A percentile compares a stretch with the other conserved stretches of the same genome.
Conservation (phyloP, 2,329 filamentous ascomycete genomes). For the Sclerotinia glacialis region DNA sequence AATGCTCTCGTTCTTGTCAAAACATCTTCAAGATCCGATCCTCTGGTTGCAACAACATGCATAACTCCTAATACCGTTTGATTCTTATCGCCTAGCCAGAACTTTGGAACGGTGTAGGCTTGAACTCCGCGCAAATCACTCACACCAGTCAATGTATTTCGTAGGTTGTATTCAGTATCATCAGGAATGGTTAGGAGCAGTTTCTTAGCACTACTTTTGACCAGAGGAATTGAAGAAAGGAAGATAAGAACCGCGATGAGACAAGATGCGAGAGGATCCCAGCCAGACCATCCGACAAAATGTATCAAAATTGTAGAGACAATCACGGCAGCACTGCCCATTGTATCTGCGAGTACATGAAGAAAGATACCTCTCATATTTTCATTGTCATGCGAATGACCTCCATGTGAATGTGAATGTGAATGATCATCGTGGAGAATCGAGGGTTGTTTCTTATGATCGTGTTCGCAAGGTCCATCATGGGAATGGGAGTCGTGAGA, state of each 20-base stretch:
- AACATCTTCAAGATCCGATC: conserved; percentile 77
- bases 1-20: conserved; percentile 72
- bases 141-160: conserved; percentile 81
- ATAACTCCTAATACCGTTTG: conserved; percentile 74
- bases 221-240: conserved; percentile 83
- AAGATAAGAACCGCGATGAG: conserved; percentile 93
- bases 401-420: conserved; percentile 39
- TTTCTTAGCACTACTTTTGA: conserved; percentile 77
- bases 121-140: conserved; percentile 79
- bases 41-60: conserved; percentile 73
- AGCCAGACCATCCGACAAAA: conserved; percentile 85
- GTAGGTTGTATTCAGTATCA: conserved; percentile 80
- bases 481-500: conserved; percentile 29
- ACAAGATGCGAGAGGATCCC: conserved; percentile 91
- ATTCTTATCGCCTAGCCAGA: conserved; percentile 80
- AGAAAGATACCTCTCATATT: conserved; percentile 99
- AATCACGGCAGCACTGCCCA: conserved; percentile 92
- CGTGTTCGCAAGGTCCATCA: conserved; percentile 33
- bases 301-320: conserved; percentile 85
- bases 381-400: conserved; percentile 72
- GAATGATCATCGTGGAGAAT: conserved; percentile 35
- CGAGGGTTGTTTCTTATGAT: conserved; percentile 25
- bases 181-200: conserved; percentile 82
- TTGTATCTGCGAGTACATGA: conserved; percentile 89
- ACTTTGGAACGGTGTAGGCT: conserved; percentile 81